Conservation (phyloP, 306 rosid genomes). For the Cucurbita ficifolia region DNA sequence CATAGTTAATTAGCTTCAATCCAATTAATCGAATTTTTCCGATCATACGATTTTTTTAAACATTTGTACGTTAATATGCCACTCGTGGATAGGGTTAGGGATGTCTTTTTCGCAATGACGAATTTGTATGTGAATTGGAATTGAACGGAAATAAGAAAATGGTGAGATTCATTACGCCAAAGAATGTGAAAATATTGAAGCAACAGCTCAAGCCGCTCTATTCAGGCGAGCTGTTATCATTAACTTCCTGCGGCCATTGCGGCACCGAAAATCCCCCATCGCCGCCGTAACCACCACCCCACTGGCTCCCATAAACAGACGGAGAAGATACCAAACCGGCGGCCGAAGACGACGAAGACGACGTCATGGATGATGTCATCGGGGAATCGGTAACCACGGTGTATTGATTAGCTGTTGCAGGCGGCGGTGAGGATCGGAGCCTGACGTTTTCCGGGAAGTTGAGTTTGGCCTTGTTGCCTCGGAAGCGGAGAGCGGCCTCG, state of each 20-base stretch:
- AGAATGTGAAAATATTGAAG: neutral
- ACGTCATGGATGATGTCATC: neutral
- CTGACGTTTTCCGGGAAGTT: conserved; percentile 54
- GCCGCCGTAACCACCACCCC: neutral
- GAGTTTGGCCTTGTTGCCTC: conserved; percentile 57
- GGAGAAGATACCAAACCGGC: neutral
- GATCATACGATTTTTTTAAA: too few species aligned
- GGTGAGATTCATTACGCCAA: neutral
- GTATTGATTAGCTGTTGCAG: neutral
- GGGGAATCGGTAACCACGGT: neutral
- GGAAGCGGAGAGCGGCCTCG: conserved; percentile 40
- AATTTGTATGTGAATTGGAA: too few species aligned
- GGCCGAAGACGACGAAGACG: neutral
- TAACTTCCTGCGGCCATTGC: neutral
- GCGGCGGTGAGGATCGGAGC: neutral
- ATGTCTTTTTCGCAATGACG: too few species aligned
- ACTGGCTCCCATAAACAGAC: neutral
- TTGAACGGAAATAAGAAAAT: neutral
- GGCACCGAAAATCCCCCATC: neutral
- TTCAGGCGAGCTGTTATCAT: neutral
- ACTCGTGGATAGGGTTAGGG: too few species aligned
- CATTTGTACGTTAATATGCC: too few species aligned
- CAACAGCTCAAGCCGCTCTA: neutral
- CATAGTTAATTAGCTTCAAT: too few species aligned
- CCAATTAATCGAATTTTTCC: too few species aligned